phyloP scores from a whole-genome alignment of 129 eudicot species.

The Tagetes patula region DNA sequence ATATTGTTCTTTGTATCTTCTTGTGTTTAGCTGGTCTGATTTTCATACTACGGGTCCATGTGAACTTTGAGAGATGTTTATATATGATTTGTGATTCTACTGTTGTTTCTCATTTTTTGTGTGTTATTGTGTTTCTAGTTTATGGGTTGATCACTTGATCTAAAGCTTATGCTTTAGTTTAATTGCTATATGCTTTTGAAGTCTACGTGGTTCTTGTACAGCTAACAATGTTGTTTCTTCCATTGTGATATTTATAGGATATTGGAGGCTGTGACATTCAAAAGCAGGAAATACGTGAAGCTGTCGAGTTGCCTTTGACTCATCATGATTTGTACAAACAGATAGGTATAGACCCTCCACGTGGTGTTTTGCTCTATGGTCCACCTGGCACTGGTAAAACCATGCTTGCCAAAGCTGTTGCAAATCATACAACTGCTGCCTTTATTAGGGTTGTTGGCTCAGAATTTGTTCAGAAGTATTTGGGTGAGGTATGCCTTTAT shows the following conservation, averaged over 20 bases:
- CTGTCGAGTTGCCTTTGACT: constrained; percentile 84
- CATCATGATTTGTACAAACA: constrained; percentile 83
- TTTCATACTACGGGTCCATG: background rate
- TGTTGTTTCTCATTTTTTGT: constrained; percentile 8
- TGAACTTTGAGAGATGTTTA: constrained; percentile 11
- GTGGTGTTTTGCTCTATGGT: constrained; percentile 87
- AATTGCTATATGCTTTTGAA: background rate
- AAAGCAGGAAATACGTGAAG: constrained; percentile 94
- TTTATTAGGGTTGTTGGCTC: constrained; percentile 89
- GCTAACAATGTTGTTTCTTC: background rate
- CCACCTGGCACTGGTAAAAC: constrained; percentile 96
- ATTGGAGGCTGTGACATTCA: constrained; percentile 94
- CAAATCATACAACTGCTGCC: constrained; percentile 81
- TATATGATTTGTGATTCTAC: background rate
- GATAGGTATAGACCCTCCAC: constrained; percentile 89
- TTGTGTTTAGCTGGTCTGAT: background rate
- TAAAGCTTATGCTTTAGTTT: background rate
- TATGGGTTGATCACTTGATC: background rate
- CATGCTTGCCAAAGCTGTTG: constrained; percentile 94
- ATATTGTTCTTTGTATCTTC: background rate
- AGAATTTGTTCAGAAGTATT: constrained; percentile 86
- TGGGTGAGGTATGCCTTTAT: constrained; percentile 74
- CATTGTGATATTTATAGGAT: constrained; percentile 44
- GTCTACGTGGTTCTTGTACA: background rate
- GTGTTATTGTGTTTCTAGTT: constrained; percentile 9